Percentiles rank a stretch among this genome's conserved stretches.
Evolutionary conservation across 768 basidiomycete species (phyloP).

Genomic region (Tephrocybe sp.): DNA sequence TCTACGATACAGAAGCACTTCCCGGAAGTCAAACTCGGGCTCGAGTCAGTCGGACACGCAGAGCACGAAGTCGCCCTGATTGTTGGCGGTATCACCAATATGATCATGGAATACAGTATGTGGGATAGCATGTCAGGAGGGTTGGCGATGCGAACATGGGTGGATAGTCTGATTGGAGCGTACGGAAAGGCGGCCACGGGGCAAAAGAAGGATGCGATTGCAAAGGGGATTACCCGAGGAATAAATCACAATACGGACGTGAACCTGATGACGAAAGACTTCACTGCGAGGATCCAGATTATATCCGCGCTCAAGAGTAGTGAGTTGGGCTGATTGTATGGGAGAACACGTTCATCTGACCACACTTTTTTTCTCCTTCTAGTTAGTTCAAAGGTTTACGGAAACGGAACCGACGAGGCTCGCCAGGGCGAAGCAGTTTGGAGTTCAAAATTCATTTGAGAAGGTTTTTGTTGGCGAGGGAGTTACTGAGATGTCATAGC

Average conservation of each 20-base stretch:
- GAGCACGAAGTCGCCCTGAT: slow-evolving; percentile 50
- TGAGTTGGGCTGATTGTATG: slow-evolving; percentile 25
- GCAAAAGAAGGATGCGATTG: slow-evolving; percentile 40
- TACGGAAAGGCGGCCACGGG: slow-evolving; percentile 31
- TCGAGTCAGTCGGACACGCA: slow-evolving; percentile 45
- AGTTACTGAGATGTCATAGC: slow-evolving; percentile 2
- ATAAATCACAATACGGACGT: slow-evolving; percentile 51
- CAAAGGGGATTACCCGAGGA: slow-evolving; percentile 50
- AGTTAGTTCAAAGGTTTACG: slow-evolving; percentile 51
- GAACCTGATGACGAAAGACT: slow-evolving; percentile 51
- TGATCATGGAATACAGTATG: slow-evolving; percentile 54
- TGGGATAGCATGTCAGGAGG: slow-evolving; percentile 57
- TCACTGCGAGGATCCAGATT: slow-evolving; percentile 53
- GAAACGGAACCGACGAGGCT: slow-evolving; percentile 47
- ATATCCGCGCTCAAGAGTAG: slow-evolving; percentile 52
- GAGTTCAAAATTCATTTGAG: slow-evolving; percentile 52
- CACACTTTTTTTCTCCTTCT: slow-evolving; percentile 18
- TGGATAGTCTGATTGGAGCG: slow-evolving; percentile 44
- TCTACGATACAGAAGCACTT: slow-evolving; percentile 50
- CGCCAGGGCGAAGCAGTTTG: slow-evolving; percentile 51
- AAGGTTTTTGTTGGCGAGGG: neutral
- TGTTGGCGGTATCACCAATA: slow-evolving; percentile 53
- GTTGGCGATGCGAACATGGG: slow-evolving; percentile 58
- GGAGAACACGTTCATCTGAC: slow-evolving; percentile 8
- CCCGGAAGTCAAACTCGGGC: slow-evolving; percentile 41